Base-by-base conservation (phyloP, 2,329 filamentous ascomycete species). In the Harringtonia aguacate region DNA sequence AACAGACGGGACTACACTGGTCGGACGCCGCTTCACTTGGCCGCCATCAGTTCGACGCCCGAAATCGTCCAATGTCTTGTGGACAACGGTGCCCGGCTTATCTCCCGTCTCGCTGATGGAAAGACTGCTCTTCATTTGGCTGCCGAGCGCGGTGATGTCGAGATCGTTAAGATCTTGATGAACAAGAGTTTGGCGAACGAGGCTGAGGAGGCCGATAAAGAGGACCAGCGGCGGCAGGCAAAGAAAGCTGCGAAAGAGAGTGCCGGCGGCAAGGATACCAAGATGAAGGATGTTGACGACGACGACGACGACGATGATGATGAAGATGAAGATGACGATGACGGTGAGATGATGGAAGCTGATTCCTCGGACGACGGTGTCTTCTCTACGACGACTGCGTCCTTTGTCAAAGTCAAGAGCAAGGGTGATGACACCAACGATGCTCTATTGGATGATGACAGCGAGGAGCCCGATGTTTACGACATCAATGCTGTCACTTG, bases 41-140 rank as follows among this genome's bases (percentile, higher is more conserved):
- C 87, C 1, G 75, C 76, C 33, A 79, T 78, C 57, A 72, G 69
- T 38, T 86, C 83, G 0, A 81, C 77, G 0, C 71, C 77, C 0
- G 77, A 84, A 33, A 70, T 94, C 46, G 83, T 92, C 2, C 71
- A 82, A 48, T 73, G 67, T 39, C 69, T 94, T 2, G 76, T 94
- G 22, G 73, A 88, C 48, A 69, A 78, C 46, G 84, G 82, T 3
- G 81, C 85, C 29, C 76, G 86, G 15, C 64, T 94, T 21, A 75
- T 87, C 21, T 73, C 85, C 40, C 77, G 87, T 40, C 59, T 94
- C 33, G 84, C 83, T 0, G 87, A 92, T 58, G 87, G 87, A 4
- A 75, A 77, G 51, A 94, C 86, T 3, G 83, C 86, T 9, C 69
- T 94, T n/a, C 87, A 94, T 59, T 66, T 94, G 27, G 86, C 86